Percentiles rank a stretch among this genome's conserved stretches.
These are phyloP conservation scores for Ambrosiella cleistominuta DNA, from an alignment of 2,329 filamentous ascomycete genomes.

Conservation along the genomic window DNA sequence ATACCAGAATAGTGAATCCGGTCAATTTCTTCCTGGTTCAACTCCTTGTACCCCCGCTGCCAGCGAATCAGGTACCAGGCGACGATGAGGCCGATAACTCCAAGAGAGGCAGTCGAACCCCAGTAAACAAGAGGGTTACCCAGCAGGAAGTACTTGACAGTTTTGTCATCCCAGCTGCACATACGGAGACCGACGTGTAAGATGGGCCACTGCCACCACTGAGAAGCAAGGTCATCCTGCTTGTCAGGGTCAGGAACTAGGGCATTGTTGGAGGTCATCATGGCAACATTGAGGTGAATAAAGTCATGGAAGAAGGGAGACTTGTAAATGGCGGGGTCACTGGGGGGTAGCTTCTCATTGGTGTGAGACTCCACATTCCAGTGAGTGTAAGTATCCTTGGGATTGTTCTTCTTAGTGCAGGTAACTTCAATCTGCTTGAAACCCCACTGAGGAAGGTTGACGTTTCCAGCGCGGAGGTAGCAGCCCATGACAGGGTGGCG, in stretches of 20 bases:
- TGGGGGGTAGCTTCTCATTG: conserved; percentile 80
- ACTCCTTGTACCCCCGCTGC: conserved; percentile 84
- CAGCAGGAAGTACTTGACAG: conserved; percentile 95
- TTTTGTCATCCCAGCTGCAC: conserved; percentile 94
- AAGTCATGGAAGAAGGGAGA: conserved; percentile 97
- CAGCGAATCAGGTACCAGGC: conserved; percentile 80
- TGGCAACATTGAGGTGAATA: conserved; percentile 92
- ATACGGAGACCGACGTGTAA: conserved; percentile 90
- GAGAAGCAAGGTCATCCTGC: conserved; percentile 90
- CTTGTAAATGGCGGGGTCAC: conserved; percentile 81
- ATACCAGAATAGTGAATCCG: conserved; percentile 87
- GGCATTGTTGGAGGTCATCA: conserved; percentile 99
- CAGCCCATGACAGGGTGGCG: conserved; percentile 69
- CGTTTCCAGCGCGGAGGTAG: conserved; percentile 87
- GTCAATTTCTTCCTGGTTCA: conserved; percentile 65
- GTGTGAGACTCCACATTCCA: conserved; percentile 96
- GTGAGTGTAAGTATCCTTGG: conserved; percentile 84
- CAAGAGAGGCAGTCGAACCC: conserved; percentile 70
- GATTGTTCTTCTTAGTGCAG: conserved; percentile 84
- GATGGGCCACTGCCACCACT: conserved; percentile 98
- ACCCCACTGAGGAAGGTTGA: conserved; percentile 95
- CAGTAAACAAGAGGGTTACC: conserved; percentile 95
- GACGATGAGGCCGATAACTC: conserved; percentile 52
- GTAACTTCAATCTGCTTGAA: conserved; percentile 99
- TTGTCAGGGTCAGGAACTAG: conserved; percentile 95